These are phyloP conservation scores for Aureoboletus auriporus DNA, from an alignment of 768 basidiomycete genomes.

Conservation along the genomic window DNA sequence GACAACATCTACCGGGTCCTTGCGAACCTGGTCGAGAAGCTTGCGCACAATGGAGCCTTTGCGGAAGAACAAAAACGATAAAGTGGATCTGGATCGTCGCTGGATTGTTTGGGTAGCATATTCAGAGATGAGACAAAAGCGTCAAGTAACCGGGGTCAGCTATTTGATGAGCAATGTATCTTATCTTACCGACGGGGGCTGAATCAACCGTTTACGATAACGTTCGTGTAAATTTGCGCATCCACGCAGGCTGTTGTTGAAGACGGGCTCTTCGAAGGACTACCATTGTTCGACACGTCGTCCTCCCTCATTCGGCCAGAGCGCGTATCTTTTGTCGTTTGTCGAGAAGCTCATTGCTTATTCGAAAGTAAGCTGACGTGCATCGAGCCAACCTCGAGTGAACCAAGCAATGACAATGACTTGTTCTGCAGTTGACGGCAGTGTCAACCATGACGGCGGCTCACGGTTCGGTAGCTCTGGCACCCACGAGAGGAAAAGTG, in stretches of 20 bases:
- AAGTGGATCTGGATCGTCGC: conserved; percentile 78
- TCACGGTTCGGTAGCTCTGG: conserved; percentile 86
- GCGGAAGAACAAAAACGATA: conserved; percentile 83
- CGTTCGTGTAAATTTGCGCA: conserved; percentile 80
- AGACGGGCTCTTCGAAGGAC: conserved; percentile 57
- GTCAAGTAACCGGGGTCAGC: conserved; percentile 11
- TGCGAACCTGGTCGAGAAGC: conserved; percentile 73
- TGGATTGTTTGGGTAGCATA: conserved; percentile 57
- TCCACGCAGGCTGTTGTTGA: conserved; percentile 92
- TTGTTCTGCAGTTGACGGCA: conserved; percentile 89
- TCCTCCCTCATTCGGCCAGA: conserved; percentile 85
- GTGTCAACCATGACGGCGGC: conserved; percentile 90
- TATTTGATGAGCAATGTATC: background rate
- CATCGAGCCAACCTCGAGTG: background rate
- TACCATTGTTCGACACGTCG: conserved; percentile 45
- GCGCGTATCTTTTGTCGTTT: conserved; percentile 93
- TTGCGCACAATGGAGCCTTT: conserved; percentile 80
- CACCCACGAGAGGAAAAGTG: conserved; percentile 92
- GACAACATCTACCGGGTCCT: conserved; percentile 76
- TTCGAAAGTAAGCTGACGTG: conserved; percentile 3
- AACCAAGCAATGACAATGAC: conserved; percentile 79
- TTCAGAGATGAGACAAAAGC: conserved; percentile 50
- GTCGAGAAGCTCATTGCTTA: conserved; percentile 76
- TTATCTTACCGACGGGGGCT: conserved; percentile 66
- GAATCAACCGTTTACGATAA: conserved; percentile 77